Conservation (phyloP, 257 asterid species). For the Jacaranda mimosifolia region DNA sequence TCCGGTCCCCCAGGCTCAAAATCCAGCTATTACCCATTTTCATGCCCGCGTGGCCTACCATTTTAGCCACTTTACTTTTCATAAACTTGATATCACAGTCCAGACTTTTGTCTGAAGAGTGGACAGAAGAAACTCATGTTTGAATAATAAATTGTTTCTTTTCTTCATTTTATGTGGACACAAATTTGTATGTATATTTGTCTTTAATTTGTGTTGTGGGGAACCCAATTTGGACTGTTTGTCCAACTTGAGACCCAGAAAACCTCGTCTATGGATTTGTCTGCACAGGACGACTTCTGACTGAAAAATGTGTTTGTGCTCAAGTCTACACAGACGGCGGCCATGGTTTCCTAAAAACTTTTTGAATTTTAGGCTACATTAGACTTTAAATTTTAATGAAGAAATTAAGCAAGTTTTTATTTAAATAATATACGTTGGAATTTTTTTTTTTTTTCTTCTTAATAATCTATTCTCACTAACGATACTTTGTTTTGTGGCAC, state of each 20-base stretch:
- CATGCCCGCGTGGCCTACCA: no score
- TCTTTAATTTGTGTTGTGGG: neutral
- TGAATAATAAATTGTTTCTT: neutral
- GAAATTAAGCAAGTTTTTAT: neutral
- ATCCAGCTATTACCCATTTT: neutral
- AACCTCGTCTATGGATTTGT: neutral
- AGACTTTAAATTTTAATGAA: neutral
- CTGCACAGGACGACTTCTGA: neutral
- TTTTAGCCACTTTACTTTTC: no score
- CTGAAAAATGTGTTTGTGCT: neutral
- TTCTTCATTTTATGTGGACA: neutral
- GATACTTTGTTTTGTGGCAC: no score
- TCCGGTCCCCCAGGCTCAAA: neutral
- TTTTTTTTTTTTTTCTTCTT: no score
- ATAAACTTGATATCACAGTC: no score
- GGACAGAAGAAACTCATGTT: no score
- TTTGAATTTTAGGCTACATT: conserved; percentile 12
- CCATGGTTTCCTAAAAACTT: neutral
- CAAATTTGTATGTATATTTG: neutral
- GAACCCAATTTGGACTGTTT: conserved; percentile 15
- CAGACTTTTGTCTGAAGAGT: neutral
- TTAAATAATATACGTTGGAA: neutral
- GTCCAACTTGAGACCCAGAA: neutral
- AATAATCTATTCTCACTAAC: no score
- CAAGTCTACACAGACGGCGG: conserved; percentile 24